Conservation (phyloP, 2,329 filamentous ascomycete genomes). For the Fusarium sp. region DNA sequence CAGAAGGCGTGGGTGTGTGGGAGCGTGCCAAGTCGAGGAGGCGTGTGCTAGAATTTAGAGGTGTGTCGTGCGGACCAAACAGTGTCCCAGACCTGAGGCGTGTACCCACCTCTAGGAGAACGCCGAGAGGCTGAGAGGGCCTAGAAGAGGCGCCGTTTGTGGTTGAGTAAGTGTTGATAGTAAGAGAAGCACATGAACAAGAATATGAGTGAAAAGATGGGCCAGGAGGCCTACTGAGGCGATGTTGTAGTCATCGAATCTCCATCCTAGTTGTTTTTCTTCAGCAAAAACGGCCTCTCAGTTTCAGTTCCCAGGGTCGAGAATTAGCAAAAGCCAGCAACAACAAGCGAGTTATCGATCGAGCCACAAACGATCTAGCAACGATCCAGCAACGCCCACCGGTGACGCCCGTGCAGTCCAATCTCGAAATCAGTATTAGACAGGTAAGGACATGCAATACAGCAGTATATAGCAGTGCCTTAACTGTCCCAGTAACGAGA, state of each 20-base stretch:
- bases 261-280: slow-evolving; percentile 7
- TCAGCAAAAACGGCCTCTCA: not conserved
- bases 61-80: slow-evolving; percentile 27
- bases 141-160: slow-evolving; percentile 45
- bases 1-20: slow-evolving; percentile 36
- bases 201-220: slow-evolving; percentile 22
- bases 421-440: slow-evolving; percentile 28
- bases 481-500: slow-evolving; percentile 8
- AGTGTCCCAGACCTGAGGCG: slow-evolving; percentile 20
- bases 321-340: slow-evolving; percentile 27
- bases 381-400: slow-evolving; percentile 43
- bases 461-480: not conserved
- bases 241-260: slow-evolving; percentile 11
- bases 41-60: slow-evolving; percentile 26
- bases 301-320: slow-evolving; percentile 18
- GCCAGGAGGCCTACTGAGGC: slow-evolving; percentile 23
- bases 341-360: slow-evolving; percentile 38
- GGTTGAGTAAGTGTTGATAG: slow-evolving; percentile 30
- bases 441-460: not conserved
- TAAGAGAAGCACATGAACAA: slow-evolving; percentile 14
- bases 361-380: slow-evolving; percentile 42
- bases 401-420: slow-evolving; percentile 36
- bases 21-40: slow-evolving; percentile 34
- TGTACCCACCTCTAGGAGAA: slow-evolving; percentile 45
- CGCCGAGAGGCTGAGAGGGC: slow-evolving; percentile 49